These are phyloP conservation scores for Lichina pygmaea DNA, from an alignment of 495 filamentous ascomycete species.

Conservation along the genomic window DNA sequence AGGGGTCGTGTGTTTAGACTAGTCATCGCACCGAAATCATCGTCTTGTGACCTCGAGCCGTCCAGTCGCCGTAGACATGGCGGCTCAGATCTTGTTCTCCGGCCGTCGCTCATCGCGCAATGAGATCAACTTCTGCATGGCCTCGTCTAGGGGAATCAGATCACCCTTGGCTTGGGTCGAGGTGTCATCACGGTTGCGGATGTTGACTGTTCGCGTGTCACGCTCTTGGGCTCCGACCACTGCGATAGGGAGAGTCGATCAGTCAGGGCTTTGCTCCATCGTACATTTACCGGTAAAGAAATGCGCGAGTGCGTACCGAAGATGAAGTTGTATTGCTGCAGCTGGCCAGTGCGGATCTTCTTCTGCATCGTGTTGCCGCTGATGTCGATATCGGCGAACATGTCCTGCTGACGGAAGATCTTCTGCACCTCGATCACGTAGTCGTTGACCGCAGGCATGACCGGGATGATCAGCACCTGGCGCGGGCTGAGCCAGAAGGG, in stretches of 20 bases:
- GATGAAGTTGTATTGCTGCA: slow-evolving; percentile 79
- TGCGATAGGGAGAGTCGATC: slow-evolving; percentile 7
- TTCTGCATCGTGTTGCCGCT: slow-evolving; percentile 84
- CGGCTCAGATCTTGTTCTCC: slow-evolving; percentile 20
- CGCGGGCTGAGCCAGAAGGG: slow-evolving; percentile 92
- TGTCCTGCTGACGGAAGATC: slow-evolving; percentile 26
- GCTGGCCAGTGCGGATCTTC: slow-evolving; percentile 75
- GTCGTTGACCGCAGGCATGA: slow-evolving; percentile 59
- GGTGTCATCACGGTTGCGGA: slow-evolving; percentile 71
- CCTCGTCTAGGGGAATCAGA: slow-evolving; percentile 50
- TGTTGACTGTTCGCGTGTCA: slow-evolving; percentile 53
- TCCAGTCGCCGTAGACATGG: neutral
- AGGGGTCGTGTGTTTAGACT: too few species aligned
- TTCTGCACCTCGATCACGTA: slow-evolving; percentile 65
- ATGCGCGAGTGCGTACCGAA: slow-evolving; percentile 26
- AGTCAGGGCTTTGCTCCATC: neutral
- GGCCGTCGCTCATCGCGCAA: slow-evolving; percentile 38
- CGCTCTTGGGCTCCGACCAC: slow-evolving; percentile 69
- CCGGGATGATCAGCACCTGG: slow-evolving; percentile 76
- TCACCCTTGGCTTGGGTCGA: slow-evolving; percentile 50
- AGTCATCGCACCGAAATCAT: too few species aligned
- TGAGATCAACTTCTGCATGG: slow-evolving; percentile 38
- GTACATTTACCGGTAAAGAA: neutral
- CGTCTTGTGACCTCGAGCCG: too few species aligned
- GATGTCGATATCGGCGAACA: slow-evolving; percentile 70